These are phyloP conservation scores for Aeminium ludgeri DNA, from an alignment of 495 filamentous ascomycete genomes.

Conservation along the genomic window DNA sequence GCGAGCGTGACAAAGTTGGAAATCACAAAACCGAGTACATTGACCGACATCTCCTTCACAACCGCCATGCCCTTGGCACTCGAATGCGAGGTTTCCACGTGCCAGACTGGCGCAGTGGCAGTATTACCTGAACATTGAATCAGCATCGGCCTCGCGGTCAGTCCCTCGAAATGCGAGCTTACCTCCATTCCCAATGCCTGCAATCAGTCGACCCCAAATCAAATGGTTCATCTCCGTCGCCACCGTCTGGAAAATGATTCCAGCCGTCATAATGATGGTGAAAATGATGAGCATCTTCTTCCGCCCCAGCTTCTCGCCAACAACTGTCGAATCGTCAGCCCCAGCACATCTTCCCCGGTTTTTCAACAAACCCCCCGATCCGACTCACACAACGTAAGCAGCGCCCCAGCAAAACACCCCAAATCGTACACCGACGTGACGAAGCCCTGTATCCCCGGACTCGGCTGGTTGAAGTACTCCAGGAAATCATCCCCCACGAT, in stretches of 20 bases:
- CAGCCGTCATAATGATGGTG: slow-evolving; percentile 28
- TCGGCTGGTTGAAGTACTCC: slow-evolving; percentile 25
- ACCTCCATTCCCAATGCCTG: slow-evolving; percentile 36
- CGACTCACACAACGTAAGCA: slow-evolving; percentile 28
- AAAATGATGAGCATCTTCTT: slow-evolving; percentile 29
- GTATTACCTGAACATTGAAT: slow-evolving; percentile 21
- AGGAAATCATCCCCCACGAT: slow-evolving; percentile 12
- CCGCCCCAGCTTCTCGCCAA: slow-evolving; percentile 33
- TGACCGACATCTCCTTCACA: slow-evolving; percentile 26
- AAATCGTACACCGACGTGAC: slow-evolving; percentile 37
- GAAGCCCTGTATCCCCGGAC: slow-evolving; percentile 27
- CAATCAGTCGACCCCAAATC: slow-evolving; percentile 21
- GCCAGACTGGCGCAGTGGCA: slow-evolving; percentile 34
- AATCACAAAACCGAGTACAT: slow-evolving; percentile 29
- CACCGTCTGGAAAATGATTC: slow-evolving; percentile 30
- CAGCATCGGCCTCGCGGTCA: neutral
- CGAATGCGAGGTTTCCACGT: slow-evolving; percentile 31
- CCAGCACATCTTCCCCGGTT: neutral
- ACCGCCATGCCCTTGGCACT: slow-evolving; percentile 30
- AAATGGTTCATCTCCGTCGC: slow-evolving; percentile 26
- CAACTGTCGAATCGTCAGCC: slow-evolving; percentile 6
- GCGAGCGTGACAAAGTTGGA: slow-evolving; percentile 33
- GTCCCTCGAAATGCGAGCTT: neutral
- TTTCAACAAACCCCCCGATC: neutral
- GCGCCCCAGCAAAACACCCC: slow-evolving; percentile 23